Evolutionary conservation across 768 basidiomycete species (phyloP), one percentile per base, ranked within the genome.

Genomic region (Tricholoma saponaceum): DNA sequence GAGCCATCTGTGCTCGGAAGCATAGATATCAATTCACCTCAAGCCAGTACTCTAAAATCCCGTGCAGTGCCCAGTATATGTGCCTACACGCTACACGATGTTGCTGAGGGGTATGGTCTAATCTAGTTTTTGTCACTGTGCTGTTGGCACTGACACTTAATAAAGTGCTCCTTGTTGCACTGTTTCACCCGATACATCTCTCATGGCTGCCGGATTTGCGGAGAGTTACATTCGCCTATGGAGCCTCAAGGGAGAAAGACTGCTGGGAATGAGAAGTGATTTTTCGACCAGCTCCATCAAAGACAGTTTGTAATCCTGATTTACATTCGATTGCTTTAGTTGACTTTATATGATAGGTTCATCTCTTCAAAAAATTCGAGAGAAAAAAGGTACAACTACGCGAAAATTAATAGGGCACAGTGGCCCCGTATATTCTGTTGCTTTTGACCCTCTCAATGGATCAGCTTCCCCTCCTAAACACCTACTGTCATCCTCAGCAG

Each of bases 351-450:
- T 47, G 55, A 39, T 60, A 92, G 91, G 77, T 44, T 64, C 79
- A 23, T 84, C 85, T 7, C 72, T 87, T 50, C 79, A 74, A 51
- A 83, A 86, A 68, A 79, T 92, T 26, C 79, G 84, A 59, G 92
- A 95, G 70, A 92, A 87, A 71, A 90, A 87, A 56, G 90, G 89
- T 1, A 81, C 81, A 20, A 85, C 89, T 0, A 94, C 95, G 9
- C 86, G 95, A n/a, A 98, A 98, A 74, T 82, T 99, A 16, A 86
- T 98, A 53, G 97, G 94, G 1, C 97, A 99, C 70, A 96, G 95
- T 60, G 97, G 93, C 13, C 95, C 97, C 23, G 94, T 98, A 18
- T 98, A 98, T 70, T 87, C 92, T 1, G 83, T 98, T 30, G 87
- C 90, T 18, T 99, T 98, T 67, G 97, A 98, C 69, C 94, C 97